Conservation (phyloP, 2,329 filamentous ascomycete species). For the Cercospora beticola region DNA sequence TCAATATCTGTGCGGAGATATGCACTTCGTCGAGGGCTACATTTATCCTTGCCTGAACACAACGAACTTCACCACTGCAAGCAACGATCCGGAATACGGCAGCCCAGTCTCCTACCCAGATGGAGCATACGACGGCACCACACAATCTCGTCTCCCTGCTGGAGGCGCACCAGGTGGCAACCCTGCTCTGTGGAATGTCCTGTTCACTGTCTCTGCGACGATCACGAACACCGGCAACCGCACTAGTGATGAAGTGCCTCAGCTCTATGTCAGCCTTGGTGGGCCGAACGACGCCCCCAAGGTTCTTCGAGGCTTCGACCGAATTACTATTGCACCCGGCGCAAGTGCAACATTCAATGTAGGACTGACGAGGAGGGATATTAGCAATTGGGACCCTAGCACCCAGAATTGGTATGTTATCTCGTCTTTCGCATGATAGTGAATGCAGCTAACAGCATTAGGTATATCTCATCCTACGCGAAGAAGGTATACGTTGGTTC, state of each 20-base stretch:
- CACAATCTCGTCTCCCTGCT: not conserved
- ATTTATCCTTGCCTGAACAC: not conserved
- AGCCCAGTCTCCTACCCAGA: not conserved
- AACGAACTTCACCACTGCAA: not conserved
- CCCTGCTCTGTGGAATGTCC: constrained; percentile 59
- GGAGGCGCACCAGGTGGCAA: constrained; percentile 40
- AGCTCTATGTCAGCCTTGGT: constrained; percentile 49
- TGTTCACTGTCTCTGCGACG: constrained; percentile 56
- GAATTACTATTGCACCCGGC: constrained; percentile 32
- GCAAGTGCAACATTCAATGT: constrained; percentile 23
- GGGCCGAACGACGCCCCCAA: constrained; percentile 48
- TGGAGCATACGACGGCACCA: not conserved
- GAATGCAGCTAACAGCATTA: not conserved
- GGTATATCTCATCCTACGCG: constrained; percentile 11
- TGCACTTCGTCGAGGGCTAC: not conserved
- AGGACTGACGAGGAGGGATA: constrained; percentile 25
- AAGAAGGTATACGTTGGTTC: constrained; percentile 36
- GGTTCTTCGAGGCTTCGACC: constrained; percentile 44
- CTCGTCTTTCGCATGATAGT: not conserved
- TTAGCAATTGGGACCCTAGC: constrained; percentile 28
- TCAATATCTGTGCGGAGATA: not conserved
- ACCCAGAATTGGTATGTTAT: constrained; percentile 49
- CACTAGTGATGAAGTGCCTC: constrained; percentile 55
- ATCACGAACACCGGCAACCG: constrained; percentile 63
- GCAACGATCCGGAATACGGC: not conserved